Conservation (phyloP, 1,284 basidiomycete genomes). For the Ustilago curta region DNA sequence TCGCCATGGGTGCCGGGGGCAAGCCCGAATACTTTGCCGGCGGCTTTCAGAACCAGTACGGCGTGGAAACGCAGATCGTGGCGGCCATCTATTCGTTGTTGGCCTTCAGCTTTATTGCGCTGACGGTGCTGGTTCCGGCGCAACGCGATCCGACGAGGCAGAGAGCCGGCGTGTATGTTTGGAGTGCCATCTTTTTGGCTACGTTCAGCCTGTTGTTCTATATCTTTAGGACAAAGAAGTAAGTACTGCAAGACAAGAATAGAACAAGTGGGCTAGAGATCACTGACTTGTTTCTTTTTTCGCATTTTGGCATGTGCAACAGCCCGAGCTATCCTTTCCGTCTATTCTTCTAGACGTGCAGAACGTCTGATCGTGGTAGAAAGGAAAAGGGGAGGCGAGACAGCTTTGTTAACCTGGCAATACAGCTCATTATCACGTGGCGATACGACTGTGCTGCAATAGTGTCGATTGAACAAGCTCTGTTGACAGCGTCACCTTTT, state of each 20-base stretch:
- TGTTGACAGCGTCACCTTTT: too few relatives aligned
- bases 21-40: constrained; percentile 82
- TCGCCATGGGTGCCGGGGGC: constrained; percentile 72
- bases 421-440: too few relatives aligned
- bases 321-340: constrained; percentile 60
- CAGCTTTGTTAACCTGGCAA: not conserved
- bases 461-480: too few relatives aligned
- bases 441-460: too few relatives aligned
- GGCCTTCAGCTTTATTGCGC: constrained; percentile 82
- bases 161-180: constrained; percentile 86
- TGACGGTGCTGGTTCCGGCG: constrained; percentile 83
- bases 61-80: constrained; percentile 91
- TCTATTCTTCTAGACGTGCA: constrained; percentile 43
- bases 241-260: constrained; percentile 68
- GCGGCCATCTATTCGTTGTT: constrained; percentile 86
- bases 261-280: not conserved
- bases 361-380: not conserved
- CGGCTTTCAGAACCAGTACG: constrained; percentile 90
- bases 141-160: constrained; percentile 81
- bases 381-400: not conserved
- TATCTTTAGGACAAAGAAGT: constrained; percentile 91
- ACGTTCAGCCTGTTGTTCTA: constrained; percentile 89
- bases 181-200: constrained; percentile 83
- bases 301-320: not conserved
- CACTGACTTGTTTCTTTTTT: constrained; percentile 7